Percentiles rank a stretch among this genome's conserved stretches.
These are phyloP conservation scores for Drechslerella stenobrocha DNA, from an alignment of 2,329 filamentous ascomycete genomes.

Conservation along the genomic window DNA sequence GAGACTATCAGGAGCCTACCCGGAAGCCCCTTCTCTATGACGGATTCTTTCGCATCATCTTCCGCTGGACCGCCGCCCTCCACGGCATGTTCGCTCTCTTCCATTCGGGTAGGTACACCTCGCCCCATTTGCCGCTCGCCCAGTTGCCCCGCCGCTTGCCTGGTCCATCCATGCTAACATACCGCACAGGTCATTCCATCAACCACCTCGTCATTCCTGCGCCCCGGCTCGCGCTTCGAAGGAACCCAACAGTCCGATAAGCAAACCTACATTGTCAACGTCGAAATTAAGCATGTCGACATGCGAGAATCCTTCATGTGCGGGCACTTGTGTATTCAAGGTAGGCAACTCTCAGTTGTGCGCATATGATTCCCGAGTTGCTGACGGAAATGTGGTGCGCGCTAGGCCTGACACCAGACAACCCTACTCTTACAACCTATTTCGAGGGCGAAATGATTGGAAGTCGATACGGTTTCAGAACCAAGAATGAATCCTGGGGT, in stretches of 20 bases:
- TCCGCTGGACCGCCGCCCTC: slow-evolving; percentile 53
- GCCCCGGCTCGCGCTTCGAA: slow-evolving; percentile 81
- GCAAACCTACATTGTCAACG: slow-evolving; percentile 91
- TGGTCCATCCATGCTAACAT: slow-evolving; percentile 23
- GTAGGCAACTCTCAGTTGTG: slow-evolving; percentile 58
- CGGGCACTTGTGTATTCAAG: slow-evolving; percentile 93
- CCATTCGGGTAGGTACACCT: slow-evolving; percentile 41
- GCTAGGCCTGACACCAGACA: slow-evolving; percentile 85
- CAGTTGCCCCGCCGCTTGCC: slow-evolving; percentile 10
- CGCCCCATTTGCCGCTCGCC: slow-evolving; percentile 1
- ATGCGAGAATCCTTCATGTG: slow-evolving; percentile 92
- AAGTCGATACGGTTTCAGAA: slow-evolving; percentile 89
- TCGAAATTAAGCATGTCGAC: slow-evolving; percentile 95
- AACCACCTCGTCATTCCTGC: slow-evolving; percentile 81
- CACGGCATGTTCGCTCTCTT: slow-evolving; percentile 53
- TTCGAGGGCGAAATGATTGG: slow-evolving; percentile 99
- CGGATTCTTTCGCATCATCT: slow-evolving; percentile 50
- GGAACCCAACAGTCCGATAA: slow-evolving; percentile 92
- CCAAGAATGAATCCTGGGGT: slow-evolving; percentile 86
- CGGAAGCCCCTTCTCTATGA: slow-evolving; percentile 44
- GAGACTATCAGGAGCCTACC: slow-evolving; percentile 33
- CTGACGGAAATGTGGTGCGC: slow-evolving; percentile 11
- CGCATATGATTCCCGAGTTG: slow-evolving; percentile 24
- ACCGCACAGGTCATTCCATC: slow-evolving; percentile 68
- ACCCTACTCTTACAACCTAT: slow-evolving; percentile 95